phyloP scores from a whole-genome alignment of 108 stramenopile species.

The Heterococcus sp. region DNA sequence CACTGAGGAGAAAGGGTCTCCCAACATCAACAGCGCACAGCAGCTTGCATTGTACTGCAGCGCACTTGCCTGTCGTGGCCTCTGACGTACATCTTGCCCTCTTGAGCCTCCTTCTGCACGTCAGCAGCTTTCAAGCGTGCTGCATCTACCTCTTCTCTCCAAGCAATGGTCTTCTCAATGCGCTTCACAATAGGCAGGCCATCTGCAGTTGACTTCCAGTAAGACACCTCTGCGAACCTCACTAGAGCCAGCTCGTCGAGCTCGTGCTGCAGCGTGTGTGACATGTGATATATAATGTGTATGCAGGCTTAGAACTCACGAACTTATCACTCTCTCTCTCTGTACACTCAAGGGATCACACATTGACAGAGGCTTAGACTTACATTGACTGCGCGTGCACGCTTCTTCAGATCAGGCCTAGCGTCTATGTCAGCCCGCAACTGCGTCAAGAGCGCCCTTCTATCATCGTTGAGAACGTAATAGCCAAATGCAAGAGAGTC shows the following conservation, averaged over 20 bases:
- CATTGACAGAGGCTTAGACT: too few species aligned
- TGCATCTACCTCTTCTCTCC: constrained; percentile 20
- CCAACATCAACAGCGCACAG: too few species aligned
- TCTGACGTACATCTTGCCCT: constrained; percentile 24
- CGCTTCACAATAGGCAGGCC: background rate
- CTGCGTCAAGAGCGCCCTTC: background rate
- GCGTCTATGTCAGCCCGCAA: background rate
- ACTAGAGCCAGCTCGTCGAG: background rate
- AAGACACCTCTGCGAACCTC: background rate
- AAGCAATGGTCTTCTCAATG: constrained; percentile 11
- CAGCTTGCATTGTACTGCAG: too few species aligned
- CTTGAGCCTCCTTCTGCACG: constrained; percentile 6
- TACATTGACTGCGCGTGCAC: background rate
- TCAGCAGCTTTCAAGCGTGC: background rate
- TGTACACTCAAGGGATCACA: too few species aligned
- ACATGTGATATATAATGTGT: too few species aligned
- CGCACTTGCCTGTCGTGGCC: constrained; percentile 3
- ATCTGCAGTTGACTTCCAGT: background rate
- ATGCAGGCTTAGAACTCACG: too few species aligned
- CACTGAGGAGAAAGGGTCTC: too few species aligned
- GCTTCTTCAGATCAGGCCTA: background rate
- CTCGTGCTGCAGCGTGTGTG: background rate
- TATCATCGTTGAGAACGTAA: background rate
- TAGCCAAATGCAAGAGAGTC: background rate
- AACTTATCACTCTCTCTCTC: too few species aligned